Evolutionary conservation across 345 rosid genomes (phyloP).

Genomic region (Sisymbrium altissimum): DNA sequence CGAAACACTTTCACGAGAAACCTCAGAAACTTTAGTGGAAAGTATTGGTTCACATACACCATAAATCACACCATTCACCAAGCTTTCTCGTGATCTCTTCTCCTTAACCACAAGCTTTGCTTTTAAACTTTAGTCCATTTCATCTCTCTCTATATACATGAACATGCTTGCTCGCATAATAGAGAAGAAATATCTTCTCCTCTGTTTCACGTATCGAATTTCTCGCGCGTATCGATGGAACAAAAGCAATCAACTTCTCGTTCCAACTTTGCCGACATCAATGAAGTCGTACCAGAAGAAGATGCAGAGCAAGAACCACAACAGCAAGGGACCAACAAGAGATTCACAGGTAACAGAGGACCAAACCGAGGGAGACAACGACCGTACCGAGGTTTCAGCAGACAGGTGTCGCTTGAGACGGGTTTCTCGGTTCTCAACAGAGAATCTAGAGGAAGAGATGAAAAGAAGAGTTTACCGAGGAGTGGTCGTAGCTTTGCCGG

Average conservation of each 20-base stretch:
- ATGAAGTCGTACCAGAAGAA: conserved; percentile 60
- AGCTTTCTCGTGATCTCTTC: conserved; percentile 28
- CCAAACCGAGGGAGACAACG: conserved; percentile 37
- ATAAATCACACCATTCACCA: conserved; percentile 16
- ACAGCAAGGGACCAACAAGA: conserved; percentile 36
- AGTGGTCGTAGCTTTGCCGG: conserved; percentile 88
- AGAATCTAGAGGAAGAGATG: conserved; percentile 54
- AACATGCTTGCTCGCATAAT: neutral
- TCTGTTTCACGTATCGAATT: conserved; percentile 4
- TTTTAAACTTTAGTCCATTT: neutral
- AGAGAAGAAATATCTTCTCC: neutral
- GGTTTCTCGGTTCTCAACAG: conserved; percentile 68
- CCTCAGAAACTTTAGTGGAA: conserved; percentile 27
- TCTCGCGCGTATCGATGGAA: conserved; percentile 22
- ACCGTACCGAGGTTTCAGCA: conserved; percentile 46
- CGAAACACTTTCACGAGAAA: conserved; percentile 32
- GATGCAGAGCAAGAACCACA: conserved; percentile 33
- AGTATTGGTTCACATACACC: conserved; percentile 18
- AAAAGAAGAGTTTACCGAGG: conserved; percentile 54
- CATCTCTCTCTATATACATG: conserved; percentile 25
- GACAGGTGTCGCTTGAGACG: conserved; percentile 85
- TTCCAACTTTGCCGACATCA: conserved; percentile 62
- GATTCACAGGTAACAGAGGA: conserved; percentile 40
- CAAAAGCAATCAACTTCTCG: conserved; percentile 22
- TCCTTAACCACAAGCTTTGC: conserved; percentile 22